Base-by-base conservation (phyloP, 2,329 filamentous ascomycete genomes). In the Chaetomiaceae sp. region DNA sequence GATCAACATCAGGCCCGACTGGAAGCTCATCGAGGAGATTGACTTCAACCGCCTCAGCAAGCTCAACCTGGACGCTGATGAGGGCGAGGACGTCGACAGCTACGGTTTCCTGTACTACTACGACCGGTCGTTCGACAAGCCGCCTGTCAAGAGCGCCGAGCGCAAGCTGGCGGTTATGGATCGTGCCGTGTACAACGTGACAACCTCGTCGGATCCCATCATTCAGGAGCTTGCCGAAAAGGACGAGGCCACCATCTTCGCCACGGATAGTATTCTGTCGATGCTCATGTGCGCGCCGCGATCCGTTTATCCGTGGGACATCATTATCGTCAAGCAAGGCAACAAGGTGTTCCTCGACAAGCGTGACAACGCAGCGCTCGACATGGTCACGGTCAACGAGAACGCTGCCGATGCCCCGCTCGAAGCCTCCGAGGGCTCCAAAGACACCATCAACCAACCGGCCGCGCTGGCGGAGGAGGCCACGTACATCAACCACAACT, bases 401-500 rank as follows among this genome's bases (percentile, higher is more conserved):
- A 99, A 99, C 73, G 94, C 94, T 9, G 88, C 88, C 57, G 94
- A 99, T 71, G 90, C 92, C 23, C 94, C 94, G 33, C 81, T 97
- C 48, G 94, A 99, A 71, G 84, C 87, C 25, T 85, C 89, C 53
- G 92, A 97, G 67, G 89, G 89, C 65, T 90, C 89, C 77, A 95
- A 96, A 75, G 94, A 99, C 69, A 78, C 81, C 61, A 87, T 99
- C 74, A 99, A 99, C 82, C 90, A 90, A 67, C 94, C 94, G n/a
- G 76, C 78, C 51, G 90, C 91, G 49, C 84, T 99, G 53, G 92
- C 95, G 66, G 87, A 96, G 72, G 94, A 99, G 75, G 94, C 94
- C 51, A 99, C 94, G 48, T 95, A 96, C 78, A 99, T 99, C 82
- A 99, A 99, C 83, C 94, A 97, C 81, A 95, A 97, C 79, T 99